These are phyloP conservation scores for Xylariaceae sp. DNA, from an alignment of 2,329 filamentous ascomycete species.

Conservation along the genomic window DNA sequence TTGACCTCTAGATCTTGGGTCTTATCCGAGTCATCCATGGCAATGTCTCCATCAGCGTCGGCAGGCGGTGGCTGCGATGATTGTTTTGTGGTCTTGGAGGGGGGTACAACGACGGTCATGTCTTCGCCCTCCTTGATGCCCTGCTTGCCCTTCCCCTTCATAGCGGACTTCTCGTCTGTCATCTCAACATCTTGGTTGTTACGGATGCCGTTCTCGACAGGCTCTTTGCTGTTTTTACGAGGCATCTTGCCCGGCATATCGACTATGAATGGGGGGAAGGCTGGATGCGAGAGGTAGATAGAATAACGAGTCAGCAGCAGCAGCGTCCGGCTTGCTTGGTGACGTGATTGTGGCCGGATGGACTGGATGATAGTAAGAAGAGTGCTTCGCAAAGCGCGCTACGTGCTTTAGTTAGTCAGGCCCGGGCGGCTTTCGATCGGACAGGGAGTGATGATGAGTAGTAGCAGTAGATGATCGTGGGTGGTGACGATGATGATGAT, in stretches of 20 bases:
- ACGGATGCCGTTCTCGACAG: conserved; percentile 63
- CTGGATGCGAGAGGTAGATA: conserved; percentile 10
- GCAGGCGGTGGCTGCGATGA: conserved; percentile 52
- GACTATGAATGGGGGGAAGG: conserved; percentile 15
- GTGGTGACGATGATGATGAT: no score
- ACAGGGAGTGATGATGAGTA: no score
- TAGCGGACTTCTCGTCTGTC: conserved; percentile 58
- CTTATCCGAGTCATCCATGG: conserved; percentile 62
- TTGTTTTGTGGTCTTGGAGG: conserved; percentile 61
- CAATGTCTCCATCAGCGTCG: conserved; percentile 65
- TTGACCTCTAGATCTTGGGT: conserved; percentile 47
- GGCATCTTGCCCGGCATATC: conserved; percentile 71
- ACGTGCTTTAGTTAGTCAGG: no score
- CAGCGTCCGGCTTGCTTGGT: no score
- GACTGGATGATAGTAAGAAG: no score
- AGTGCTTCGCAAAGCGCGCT: no score
- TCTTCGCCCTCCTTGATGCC: conserved; percentile 63
- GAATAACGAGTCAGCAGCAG: conserved; percentile 16
- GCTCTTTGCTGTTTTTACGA: conserved; percentile 67
- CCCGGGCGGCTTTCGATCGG: no score
- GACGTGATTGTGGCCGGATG: no score
- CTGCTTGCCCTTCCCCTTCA: conserved; percentile 65
- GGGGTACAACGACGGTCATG: conserved; percentile 78
- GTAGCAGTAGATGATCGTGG: no score
- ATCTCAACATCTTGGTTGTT: conserved; percentile 67